Evolutionary conservation across 1,284 basidiomycete genomes (phyloP).

Genomic region (Bjerkandera adusta): DNA sequence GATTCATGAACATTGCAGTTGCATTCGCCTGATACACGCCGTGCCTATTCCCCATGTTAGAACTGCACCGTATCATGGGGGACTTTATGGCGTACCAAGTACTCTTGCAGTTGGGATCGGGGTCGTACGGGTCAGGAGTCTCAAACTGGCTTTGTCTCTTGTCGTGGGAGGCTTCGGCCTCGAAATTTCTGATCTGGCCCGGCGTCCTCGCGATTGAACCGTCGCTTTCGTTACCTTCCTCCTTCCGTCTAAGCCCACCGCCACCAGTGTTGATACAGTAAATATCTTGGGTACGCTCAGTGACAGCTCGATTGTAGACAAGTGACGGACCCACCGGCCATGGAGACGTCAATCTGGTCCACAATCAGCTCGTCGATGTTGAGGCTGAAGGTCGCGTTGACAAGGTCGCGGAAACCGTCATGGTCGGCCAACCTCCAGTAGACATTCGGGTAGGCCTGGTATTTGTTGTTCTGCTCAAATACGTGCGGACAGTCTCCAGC

Average conservation of each 20-base stretch:
- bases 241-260: no score
- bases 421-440: background rate
- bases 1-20: background rate
- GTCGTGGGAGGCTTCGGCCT: background rate
- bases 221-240: no score
- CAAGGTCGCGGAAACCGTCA: background rate
- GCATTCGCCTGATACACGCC: background rate
- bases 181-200: no score
- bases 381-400: background rate
- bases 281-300: background rate
- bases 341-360: background rate
- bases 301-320: background rate
- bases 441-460: background rate
- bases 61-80: no score
- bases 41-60: no score
- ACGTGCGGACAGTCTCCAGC: background rate
- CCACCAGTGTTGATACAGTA: background rate
- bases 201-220: no score
- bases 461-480: background rate
- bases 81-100: conserved; percentile 5
- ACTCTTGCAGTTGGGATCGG: background rate
- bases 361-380: background rate
- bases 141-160: background rate
- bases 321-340: background rate
- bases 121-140: conserved; percentile 1